A percentile compares a stretch with the other conserved stretches of the same genome.
Evolutionary conservation across 1,139 yeast genomes (phyloP).

Genomic region (Diutina pseudorugosa): DNA sequence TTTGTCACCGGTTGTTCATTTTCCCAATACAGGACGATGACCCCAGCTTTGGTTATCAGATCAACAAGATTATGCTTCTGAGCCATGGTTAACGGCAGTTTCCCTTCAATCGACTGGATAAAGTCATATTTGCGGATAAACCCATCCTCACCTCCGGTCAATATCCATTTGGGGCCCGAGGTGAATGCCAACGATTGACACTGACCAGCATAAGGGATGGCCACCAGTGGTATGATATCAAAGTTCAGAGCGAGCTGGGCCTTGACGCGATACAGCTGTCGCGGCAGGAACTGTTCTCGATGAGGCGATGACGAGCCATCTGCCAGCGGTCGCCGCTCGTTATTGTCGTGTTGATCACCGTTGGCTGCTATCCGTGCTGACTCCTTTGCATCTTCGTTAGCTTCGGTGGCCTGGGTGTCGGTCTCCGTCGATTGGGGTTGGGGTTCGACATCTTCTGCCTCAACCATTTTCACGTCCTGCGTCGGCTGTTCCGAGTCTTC

Average conservation of each 20-base stretch:
- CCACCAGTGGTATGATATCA: conserved; percentile 57
- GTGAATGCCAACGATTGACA: conserved; percentile 73
- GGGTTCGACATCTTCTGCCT: background rate
- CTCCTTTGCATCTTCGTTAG: background rate
- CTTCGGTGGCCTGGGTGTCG: background rate
- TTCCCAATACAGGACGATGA: conserved; percentile 82
- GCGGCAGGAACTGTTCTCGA: background rate
- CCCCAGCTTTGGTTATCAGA: conserved; percentile 75
- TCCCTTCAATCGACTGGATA: conserved; percentile 79
- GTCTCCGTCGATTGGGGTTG: background rate
- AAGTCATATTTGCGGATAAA: conserved; percentile 84
- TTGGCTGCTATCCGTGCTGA: background rate
- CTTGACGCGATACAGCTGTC: background rate
- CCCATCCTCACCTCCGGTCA: conserved; percentile 97
- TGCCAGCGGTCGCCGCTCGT: conserved; percentile 6
- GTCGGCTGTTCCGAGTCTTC: background rate
- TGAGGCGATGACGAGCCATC: background rate
- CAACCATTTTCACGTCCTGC: background rate
- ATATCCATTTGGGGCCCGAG: conserved; percentile 75
- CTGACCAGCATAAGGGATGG: conserved; percentile 57
- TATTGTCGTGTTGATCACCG: background rate
- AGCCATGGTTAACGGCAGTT: conserved; percentile 77
- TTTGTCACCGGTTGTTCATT: conserved; percentile 72
- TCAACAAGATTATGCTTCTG: conserved; percentile 87
- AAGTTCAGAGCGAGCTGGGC: conserved; percentile 34